A percentile compares a stretch with the other conserved stretches of the same genome.
phyloP scores from a whole-genome alignment of 805 yeast species.

The Cyberlindnera subsufficiens region DNA sequence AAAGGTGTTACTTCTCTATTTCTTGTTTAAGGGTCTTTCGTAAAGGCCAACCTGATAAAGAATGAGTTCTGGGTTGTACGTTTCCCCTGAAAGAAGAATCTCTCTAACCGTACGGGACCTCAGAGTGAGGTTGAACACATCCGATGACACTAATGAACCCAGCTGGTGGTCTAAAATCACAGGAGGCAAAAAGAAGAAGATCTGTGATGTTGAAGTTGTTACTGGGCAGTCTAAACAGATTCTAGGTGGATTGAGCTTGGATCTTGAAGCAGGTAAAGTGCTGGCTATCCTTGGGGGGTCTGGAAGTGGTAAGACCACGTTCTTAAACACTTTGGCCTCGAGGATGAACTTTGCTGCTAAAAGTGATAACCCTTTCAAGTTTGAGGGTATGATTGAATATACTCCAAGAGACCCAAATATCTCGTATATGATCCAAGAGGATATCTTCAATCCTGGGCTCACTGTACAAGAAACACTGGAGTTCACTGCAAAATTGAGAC shows the following conservation, averaged over 20 bases:
- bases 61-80: neutral
- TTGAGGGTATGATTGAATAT: constrained; percentile 37
- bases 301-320: constrained; percentile 82
- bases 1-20: neutral
- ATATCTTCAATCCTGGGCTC: constrained; percentile 61
- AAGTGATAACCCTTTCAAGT: constrained; percentile 26
- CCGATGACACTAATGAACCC: too few species aligned
- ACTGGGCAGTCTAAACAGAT: constrained; percentile 26
- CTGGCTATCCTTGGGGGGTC: constrained; percentile 86
- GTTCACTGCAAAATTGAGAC: constrained; percentile 66
- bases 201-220: neutral
- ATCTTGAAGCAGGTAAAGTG: constrained; percentile 53
- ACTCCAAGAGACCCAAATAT: constrained; percentile 23
- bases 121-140: constrained; percentile 6
- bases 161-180: too few species aligned
- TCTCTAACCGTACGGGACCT: constrained; percentile 9
- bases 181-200: neutral
- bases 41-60: neutral
- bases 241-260: constrained; percentile 49
- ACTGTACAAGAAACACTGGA: constrained; percentile 66
- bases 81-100: constrained; percentile 3
- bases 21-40: neutral
- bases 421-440: constrained; percentile 73
- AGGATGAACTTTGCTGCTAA: constrained; percentile 21
- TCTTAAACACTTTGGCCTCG: constrained; percentile 60